Evolutionary conservation across 345 rosid species (phyloP), one percentile per base, ranked within the genome.

Genomic region (Capsella bursapastoris): DNA sequence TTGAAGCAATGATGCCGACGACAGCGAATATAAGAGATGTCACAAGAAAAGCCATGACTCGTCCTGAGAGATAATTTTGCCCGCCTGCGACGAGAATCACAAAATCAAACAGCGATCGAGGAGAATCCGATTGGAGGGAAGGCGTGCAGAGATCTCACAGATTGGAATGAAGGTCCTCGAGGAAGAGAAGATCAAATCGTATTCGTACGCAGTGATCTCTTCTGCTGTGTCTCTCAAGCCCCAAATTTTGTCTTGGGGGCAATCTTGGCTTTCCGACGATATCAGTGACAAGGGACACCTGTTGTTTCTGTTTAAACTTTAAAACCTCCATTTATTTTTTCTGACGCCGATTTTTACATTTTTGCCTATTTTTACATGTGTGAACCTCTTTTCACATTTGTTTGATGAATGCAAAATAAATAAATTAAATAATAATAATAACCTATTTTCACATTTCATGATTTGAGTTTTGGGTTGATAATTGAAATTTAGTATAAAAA

Each of bases 1-100:
- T 78, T 5, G 90, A 89, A 22, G 88, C 86, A 50, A 96, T 88
- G 72, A 90, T 81, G 66, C 98, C 98, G 58, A 89, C 80, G 78
- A 87, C 92, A 8, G 72, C 79, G 84, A 92, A 96, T 53, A 92
- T 89, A 65, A 90, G 75, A 67, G 93, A 86, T 51, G 97, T 96
- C 3, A 88, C 89, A 35, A 92, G 59, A 75, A 96, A 96, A 58
- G 97, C 99, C 99, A 92, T 92, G 27, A 22, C 61, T 43, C 47
- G 38, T 78, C 84, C 76, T 65, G 69, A 60, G 57, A 58, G 8
- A 58, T 32, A 59, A 43, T 49, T 22, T 22, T 22, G 25, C 25
- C 25, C 2, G 25, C 68, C 68, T 72, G 43, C 10, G 62, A 53
- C 3, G 55, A 5, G 5, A 7, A 0, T 6, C 4, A 29, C 5